These are phyloP conservation scores for Gracilaria caudata DNA, from an alignment of 23 red algal species.

Conservation along the genomic window DNA sequence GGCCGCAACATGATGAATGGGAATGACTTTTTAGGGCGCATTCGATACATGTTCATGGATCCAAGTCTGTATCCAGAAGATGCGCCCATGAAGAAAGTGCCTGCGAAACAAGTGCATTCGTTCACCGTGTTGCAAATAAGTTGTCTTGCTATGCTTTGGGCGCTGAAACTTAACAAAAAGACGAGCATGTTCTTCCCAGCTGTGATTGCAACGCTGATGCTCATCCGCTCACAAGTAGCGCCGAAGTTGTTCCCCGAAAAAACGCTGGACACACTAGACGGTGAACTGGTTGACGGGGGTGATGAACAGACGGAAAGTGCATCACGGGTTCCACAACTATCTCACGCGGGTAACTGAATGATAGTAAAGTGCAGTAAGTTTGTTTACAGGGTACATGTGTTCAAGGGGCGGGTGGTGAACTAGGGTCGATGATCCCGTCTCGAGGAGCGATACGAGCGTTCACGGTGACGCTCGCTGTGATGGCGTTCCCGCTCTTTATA, in stretches of 20 bases:
- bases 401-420: no score
- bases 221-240: constrained; percentile 58
- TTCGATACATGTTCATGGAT: constrained; percentile 86
- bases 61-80: constrained; percentile 70
- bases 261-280: constrained; percentile 73
- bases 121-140: constrained; percentile 79
- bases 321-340: neutral
- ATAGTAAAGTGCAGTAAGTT: neutral
- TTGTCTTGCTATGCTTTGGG: constrained; percentile 79
- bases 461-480: neutral
- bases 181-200: constrained; percentile 95
- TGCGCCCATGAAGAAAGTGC: constrained; percentile 66
- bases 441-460: neutral
- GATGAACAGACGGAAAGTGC: neutral
- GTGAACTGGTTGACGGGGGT: constrained; percentile 55
- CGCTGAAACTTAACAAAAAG: constrained; percentile 87
- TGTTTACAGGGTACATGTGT: no score
- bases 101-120: constrained; percentile 52
- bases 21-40: constrained; percentile 84
- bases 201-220: constrained; percentile 86
- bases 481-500: constrained; percentile 2
- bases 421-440: constrained; percentile 4
- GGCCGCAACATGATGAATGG: constrained; percentile 93
- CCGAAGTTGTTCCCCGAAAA: constrained; percentile 53
- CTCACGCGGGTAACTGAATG: neutral